phyloP scores from a whole-genome alignment of 139 green algal species.

The Chlorella sp. region DNA sequence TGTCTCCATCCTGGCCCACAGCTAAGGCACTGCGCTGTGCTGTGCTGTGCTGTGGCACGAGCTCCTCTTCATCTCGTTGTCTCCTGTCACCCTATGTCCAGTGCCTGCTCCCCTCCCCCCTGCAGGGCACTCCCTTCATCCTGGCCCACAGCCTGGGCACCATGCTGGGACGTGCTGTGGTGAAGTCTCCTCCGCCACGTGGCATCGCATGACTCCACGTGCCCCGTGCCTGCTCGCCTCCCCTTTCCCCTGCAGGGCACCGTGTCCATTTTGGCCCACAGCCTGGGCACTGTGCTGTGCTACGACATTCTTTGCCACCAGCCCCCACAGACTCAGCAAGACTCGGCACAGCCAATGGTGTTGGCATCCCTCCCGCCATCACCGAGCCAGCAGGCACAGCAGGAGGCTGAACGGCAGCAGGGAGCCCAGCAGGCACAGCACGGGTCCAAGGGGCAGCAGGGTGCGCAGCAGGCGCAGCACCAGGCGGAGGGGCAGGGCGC shows the following conservation, averaged over 20 bases:
- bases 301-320: slow-evolving; percentile 84
- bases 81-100: too few species aligned
- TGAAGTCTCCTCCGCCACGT: too few species aligned
- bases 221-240: too few species aligned
- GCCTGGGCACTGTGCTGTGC: slow-evolving; percentile 73
- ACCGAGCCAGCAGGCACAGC: not conserved
- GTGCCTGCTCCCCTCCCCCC: not conserved
- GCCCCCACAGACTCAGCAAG: not conserved
- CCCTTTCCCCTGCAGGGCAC: slow-evolving; percentile 36
- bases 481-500: not conserved
- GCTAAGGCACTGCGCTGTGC: slow-evolving; percentile 73
- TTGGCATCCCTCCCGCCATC: not conserved
- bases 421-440: not conserved
- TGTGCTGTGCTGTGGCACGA: slow-evolving; percentile 84
- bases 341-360: not conserved
- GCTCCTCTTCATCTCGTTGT: too few species aligned
- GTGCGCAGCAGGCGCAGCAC: not conserved
- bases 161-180: too few species aligned
- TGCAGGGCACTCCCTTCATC: not conserved
- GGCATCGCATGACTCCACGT: too few species aligned
- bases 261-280: slow-evolving; percentile 78
- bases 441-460: not conserved
- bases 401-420: not conserved
- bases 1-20: slow-evolving; percentile 78
- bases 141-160: too few species aligned